These are phyloP conservation scores for Paratinospora sagittata DNA, from an alignment of 164 flowering plant genomes.

Conservation along the genomic window DNA sequence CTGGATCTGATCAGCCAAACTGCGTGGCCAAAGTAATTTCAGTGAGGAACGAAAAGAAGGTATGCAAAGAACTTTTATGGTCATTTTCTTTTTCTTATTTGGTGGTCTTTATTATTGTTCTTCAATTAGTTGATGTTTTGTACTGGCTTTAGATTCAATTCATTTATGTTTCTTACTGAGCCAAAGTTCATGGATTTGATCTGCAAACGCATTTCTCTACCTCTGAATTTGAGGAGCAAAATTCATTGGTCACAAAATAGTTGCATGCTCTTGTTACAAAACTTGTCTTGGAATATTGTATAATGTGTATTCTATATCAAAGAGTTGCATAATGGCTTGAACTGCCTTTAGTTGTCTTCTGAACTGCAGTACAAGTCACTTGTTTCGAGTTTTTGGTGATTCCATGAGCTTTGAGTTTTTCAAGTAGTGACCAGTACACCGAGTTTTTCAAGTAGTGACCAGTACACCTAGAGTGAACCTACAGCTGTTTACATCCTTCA, in stretches of 20 bases:
- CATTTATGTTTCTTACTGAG: neutral
- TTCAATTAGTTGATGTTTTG: neutral
- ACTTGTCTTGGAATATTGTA: neutral
- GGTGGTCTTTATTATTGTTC: neutral
- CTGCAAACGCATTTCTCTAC: neutral
- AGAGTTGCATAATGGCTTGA: too few relatives aligned
- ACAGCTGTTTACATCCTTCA: too few relatives aligned
- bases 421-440: neutral
- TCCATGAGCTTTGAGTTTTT: too few relatives aligned
- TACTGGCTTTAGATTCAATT: neutral
- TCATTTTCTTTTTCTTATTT: neutral
- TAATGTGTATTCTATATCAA: too few relatives aligned
- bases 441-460: neutral
- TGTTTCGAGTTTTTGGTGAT: too few relatives aligned
- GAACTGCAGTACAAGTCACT: too few relatives aligned
- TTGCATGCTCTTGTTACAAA: neutral
- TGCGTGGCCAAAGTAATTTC: conserved; percentile 60
- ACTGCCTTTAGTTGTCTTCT: too few relatives aligned
- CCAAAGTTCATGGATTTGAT: neutral
- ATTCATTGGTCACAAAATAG: too few relatives aligned
- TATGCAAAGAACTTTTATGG: conserved; percentile 9
- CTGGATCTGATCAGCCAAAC: conserved; percentile 50
- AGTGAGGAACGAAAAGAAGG: conserved; percentile 68
- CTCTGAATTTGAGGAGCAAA: neutral
- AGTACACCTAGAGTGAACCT: too few relatives aligned